Conservation (phyloP, 305 asterid species). For the Solanum chacoense region DNA sequence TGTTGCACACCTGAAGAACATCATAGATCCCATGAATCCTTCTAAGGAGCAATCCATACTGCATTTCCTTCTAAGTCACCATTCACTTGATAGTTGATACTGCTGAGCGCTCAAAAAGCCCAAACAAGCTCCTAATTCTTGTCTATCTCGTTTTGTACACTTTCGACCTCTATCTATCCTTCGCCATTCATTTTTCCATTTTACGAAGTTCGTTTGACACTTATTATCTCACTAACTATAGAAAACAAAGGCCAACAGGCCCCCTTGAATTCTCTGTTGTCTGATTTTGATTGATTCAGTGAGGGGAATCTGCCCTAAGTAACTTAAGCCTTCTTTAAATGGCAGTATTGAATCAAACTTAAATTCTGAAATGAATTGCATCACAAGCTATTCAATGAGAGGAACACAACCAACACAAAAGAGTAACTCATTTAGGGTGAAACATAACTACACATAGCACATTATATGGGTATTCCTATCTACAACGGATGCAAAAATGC, state of each 20-base stretch:
- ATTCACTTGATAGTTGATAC: neutral
- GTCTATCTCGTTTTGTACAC: neutral
- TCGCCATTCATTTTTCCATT: neutral
- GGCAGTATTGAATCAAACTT: neutral
- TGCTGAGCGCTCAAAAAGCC: neutral
- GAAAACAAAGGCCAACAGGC: neutral
- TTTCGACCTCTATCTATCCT: neutral
- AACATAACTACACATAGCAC: neutral
- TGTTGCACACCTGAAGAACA: neutral
- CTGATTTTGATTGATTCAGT: neutral
- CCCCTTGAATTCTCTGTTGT: neutral
- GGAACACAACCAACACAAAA: neutral
- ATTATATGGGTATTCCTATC: neutral
- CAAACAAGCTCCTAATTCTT: neutral
- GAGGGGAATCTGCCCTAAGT: neutral
- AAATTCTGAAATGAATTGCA: neutral
- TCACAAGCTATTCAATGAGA: neutral
- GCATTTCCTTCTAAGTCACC: neutral
- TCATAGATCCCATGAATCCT: neutral
- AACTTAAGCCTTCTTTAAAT: neutral
- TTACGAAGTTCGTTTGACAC: neutral
- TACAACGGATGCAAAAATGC: neutral
- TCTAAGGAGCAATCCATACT: neutral
- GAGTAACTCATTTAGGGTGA: neutral
- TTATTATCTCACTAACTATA: neutral